Percentiles rank a stretch among this genome's conserved stretches.
Conservation (phyloP, 768 basidiomycete species). For the Trametes cingulata region DNA sequence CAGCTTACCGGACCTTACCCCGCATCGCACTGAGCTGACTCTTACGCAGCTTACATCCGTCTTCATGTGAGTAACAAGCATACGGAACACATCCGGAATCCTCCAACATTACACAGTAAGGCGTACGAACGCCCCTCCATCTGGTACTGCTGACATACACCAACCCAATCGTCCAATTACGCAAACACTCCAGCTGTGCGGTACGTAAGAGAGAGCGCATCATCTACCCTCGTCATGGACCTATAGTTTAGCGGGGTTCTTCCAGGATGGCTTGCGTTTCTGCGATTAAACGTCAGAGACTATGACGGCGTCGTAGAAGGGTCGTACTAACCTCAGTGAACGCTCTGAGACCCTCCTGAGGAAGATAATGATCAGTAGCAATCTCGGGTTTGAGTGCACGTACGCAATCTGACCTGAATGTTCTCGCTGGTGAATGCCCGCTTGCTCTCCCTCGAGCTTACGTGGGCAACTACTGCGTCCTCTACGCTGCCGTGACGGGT, state of each 20-base stretch:
- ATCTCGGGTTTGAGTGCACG: background rate
- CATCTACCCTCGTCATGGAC: background rate
- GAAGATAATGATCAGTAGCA: background rate
- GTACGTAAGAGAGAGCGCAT: background rate
- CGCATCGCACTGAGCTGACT: background rate
- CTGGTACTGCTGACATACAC: too few species aligned
- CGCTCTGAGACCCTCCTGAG: slow-evolving; percentile 68
- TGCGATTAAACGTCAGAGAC: slow-evolving; percentile 21
- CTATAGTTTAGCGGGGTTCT: slow-evolving; percentile 57
- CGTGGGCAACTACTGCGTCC: slow-evolving; percentile 49
- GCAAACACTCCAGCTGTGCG: background rate
- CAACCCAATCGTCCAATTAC: too few species aligned
- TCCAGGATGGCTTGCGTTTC: slow-evolving; percentile 56
- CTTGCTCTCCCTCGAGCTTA: slow-evolving; percentile 48
- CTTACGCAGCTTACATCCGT: too few species aligned
- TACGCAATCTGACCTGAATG: slow-evolving; percentile 55
- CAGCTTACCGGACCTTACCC: background rate
- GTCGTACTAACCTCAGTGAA: slow-evolving; percentile 56
- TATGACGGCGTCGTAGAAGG: background rate
- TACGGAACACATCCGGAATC: too few species aligned
- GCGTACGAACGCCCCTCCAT: too few species aligned
- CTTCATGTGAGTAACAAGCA: too few species aligned
- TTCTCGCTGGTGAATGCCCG: slow-evolving; percentile 62
- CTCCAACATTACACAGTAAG: too few species aligned
- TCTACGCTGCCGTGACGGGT: slow-evolving; percentile 53